Percentiles rank a stretch among this genome's conserved stretches.
phyloP scores from a whole-genome alignment of 305 asterid species.

The Striga hermonthica region DNA sequence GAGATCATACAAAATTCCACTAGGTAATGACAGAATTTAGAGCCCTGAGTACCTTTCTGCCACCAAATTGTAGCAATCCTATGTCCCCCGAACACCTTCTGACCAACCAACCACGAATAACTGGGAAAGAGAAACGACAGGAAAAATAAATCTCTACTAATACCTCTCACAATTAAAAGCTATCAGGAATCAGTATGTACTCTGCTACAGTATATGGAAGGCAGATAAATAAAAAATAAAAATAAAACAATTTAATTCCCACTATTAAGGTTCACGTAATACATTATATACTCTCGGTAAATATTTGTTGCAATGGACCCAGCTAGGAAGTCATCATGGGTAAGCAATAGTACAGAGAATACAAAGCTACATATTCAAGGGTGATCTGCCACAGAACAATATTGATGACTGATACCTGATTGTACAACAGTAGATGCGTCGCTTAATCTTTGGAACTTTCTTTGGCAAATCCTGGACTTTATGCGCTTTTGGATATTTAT shows the following conservation, averaged over 20 bases:
- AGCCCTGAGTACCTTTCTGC: conserved; percentile 53
- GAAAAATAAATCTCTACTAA: background rate
- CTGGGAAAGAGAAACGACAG: conserved; percentile 34
- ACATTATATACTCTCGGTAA: background rate
- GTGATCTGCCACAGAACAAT: conserved; percentile 1
- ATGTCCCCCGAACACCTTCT: conserved; percentile 75
- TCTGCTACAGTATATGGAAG: background rate
- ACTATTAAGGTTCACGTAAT: too few species aligned
- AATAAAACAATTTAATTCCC: too few species aligned
- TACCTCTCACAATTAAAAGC: background rate
- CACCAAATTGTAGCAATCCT: conserved; percentile 68
- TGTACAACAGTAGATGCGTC: conserved; percentile 63
- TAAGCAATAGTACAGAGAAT: conserved; percentile 23
- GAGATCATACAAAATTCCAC: background rate
- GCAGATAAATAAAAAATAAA: too few species aligned
- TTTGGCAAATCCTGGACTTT: conserved; percentile 49
- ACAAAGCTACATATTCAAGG: background rate
- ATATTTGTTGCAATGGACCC: conserved; percentile 4
- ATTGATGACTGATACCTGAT: conserved; percentile 49
- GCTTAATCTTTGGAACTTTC: conserved; percentile 35
- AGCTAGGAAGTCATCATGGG: background rate
- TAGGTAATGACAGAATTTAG: background rate
- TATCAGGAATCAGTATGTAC: background rate
- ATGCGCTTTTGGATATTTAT: conserved; percentile 58
- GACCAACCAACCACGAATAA: conserved; percentile 82